Evolutionary conservation across 2,329 filamentous ascomycete genomes (phyloP), one percentile per base, ranked within the genome.

Genomic region (Alternaria burnsii): DNA sequence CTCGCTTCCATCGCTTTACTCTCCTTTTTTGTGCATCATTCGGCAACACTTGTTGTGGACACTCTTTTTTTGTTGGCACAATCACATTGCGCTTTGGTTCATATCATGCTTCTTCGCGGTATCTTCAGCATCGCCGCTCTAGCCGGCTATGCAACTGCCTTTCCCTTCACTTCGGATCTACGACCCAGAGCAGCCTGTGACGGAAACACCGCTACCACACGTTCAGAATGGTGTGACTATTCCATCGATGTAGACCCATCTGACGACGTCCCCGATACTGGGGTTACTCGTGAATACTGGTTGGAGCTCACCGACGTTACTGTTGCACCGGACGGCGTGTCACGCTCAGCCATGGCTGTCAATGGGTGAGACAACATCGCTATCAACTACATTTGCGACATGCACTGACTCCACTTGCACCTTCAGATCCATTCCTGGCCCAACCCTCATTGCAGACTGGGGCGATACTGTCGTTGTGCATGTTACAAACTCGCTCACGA

Each of bases 311-410:
- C 75, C 5, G 80, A 83, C 36, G 75, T 75, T 0, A 82, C 79
- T 0, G 68, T 81, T 18, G 74, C 81, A 4, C 86, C 86, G 0
- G 88, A 89, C 70, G 87, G 88, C 20, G 85, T 87, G 3, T 70
- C 68, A 3, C 71, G 73, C 24, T 66, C 70, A 1, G 78, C 52
- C 67, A 73, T 76, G 71, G 67, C 72, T 26, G 58, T 83, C 65
- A 83, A 83, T 59, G 79, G 80, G 5, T 74, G 12, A 36, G 32
- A 30, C 10, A 30, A 30, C 4, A 30, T 30, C 28, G 28, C 28
- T 11, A 30, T 11, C 28, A 5, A 5, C 10, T 30, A 10, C 28
- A 30, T 11, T 10, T 30, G 28, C 9, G 28, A 30, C 28, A 30
- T 1, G 12, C 10, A 30, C 28, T 30, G 9, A 30, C 28, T 30